Conservation (phyloP, 805 yeast genomes). For the Torulaspora indica region DNA sequence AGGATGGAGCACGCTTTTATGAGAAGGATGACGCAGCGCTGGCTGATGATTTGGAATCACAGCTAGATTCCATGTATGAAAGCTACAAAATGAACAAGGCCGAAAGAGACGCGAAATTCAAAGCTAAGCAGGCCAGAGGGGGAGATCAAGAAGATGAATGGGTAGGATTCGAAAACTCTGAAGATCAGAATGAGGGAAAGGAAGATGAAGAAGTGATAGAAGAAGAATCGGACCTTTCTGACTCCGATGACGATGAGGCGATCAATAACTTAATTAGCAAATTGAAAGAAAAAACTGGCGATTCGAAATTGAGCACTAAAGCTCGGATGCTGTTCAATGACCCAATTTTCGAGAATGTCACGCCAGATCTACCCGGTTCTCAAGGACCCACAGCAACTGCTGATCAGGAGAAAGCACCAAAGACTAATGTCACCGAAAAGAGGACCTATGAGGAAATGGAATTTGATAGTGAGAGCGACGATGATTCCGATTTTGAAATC, state of each 20-base stretch:
- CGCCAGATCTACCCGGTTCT: slow-evolving; percentile 35
- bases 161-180: slow-evolving; percentile 64
- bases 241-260: slow-evolving; percentile 70
- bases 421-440: slow-evolving; percentile 8
- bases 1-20: slow-evolving; percentile 37
- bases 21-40: slow-evolving; percentile 43
- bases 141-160: slow-evolving; percentile 71
- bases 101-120: slow-evolving; percentile 63
- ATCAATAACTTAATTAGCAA: slow-evolving; percentile 56
- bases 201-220: slow-evolving; percentile 42
- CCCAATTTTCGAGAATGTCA: slow-evolving; percentile 49
- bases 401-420: neutral
- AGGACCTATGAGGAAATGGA: slow-evolving; percentile 21
- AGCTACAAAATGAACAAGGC: slow-evolving; percentile 61
- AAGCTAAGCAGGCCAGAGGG: slow-evolving; percentile 69
- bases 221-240: slow-evolving; percentile 43
- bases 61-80: slow-evolving; percentile 77
- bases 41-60: slow-evolving; percentile 67
- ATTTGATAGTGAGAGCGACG: slow-evolving; percentile 15
- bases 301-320: slow-evolving; percentile 37
- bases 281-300: slow-evolving; percentile 44
- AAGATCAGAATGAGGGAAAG: slow-evolving; percentile 38
- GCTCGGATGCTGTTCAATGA: slow-evolving; percentile 48
- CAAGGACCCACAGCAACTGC: slow-evolving; percentile 10
- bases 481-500: slow-evolving; percentile 42